These are phyloP conservation scores for Nakazawaea ishiwadae DNA, from an alignment of 805 yeast genomes.

Conservation along the genomic window DNA sequence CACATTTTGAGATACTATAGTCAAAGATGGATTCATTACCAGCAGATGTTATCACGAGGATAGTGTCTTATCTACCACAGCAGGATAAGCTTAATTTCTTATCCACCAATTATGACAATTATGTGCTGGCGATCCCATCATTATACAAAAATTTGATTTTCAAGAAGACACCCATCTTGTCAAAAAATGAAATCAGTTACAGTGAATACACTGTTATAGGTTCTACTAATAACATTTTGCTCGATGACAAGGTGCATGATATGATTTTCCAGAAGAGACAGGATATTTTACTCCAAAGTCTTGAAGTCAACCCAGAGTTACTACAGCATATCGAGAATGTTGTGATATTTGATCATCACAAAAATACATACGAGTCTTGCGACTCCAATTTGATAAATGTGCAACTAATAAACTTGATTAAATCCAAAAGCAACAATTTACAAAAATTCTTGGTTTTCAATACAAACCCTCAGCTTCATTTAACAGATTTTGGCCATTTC, in stretches of 20 bases:
- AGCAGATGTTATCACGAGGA: no score
- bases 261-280: constrained; percentile 33
- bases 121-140: constrained; percentile 24
- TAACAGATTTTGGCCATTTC: constrained; percentile 6
- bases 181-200: constrained; percentile 13
- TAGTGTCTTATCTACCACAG: constrained; percentile 32
- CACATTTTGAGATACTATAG: no score
- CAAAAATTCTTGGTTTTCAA: constrained; percentile 15
- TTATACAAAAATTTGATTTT: constrained; percentile 35
- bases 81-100: constrained; percentile 30
- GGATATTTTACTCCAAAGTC: constrained; percentile 32
- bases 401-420: constrained; percentile 20
- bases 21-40: no score
- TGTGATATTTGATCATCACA: constrained; percentile 25
- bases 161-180: constrained; percentile 27
- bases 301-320: constrained; percentile 30
- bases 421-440: constrained; percentile 12
- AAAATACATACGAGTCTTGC: constrained; percentile 17
- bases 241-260: constrained; percentile 31
- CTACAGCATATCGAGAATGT: constrained; percentile 29
- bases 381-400: constrained; percentile 17
- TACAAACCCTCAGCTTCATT: constrained; percentile 11
- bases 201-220: constrained; percentile 35
- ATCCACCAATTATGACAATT: constrained; percentile 25
- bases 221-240: constrained; percentile 28